Percentiles rank a stretch among this genome's conserved stretches.
Conservation (phyloP, 1,284 basidiomycete genomes). For the Caloboletus firmus region DNA sequence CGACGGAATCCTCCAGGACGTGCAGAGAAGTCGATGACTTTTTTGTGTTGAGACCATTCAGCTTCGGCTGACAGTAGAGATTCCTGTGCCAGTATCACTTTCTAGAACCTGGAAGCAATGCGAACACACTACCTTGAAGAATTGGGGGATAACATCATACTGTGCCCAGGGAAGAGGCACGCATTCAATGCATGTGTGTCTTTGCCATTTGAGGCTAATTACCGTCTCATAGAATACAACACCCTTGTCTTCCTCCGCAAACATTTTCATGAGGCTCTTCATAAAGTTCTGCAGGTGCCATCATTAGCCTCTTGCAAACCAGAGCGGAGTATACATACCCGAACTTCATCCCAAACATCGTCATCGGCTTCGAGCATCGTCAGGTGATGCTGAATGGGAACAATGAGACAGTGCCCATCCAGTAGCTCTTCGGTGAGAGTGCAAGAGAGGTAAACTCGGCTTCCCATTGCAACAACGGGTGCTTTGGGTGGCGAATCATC, state of each 20-base stretch:
- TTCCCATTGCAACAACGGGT: constrained; percentile 88
- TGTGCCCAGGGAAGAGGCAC: constrained; percentile 85
- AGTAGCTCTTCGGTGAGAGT: constrained; percentile 86
- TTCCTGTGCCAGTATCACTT: constrained; percentile 54
- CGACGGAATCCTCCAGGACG: constrained; percentile 89
- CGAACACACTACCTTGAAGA: constrained; percentile 72
- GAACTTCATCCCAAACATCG: constrained; percentile 96
- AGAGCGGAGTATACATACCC: constrained; percentile 49
- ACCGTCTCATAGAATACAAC: constrained; percentile 96
- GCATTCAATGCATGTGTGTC: constrained; percentile 91
- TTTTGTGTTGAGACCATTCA: constrained; percentile 98
- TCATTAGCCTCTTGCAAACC: not conserved
- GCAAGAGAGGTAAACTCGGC: constrained; percentile 85
- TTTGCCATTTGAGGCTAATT: constrained; percentile 80
- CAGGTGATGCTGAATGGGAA: constrained; percentile 93
- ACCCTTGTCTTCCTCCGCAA: constrained; percentile 83
- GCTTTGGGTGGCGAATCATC: constrained; percentile 84
- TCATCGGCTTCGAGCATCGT: constrained; percentile 93
- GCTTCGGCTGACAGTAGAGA: constrained; percentile 88
- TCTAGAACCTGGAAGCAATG: not conserved
- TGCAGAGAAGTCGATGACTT: constrained; percentile 89
- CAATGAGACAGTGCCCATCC: constrained; percentile 89
- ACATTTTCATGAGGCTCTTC: constrained; percentile 98
- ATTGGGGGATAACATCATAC: constrained; percentile 85
- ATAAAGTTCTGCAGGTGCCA: constrained; percentile 83